Conservation (phyloP, 176 grass and related monocot genomes). For the Rhynchospora breviuscula region DNA sequence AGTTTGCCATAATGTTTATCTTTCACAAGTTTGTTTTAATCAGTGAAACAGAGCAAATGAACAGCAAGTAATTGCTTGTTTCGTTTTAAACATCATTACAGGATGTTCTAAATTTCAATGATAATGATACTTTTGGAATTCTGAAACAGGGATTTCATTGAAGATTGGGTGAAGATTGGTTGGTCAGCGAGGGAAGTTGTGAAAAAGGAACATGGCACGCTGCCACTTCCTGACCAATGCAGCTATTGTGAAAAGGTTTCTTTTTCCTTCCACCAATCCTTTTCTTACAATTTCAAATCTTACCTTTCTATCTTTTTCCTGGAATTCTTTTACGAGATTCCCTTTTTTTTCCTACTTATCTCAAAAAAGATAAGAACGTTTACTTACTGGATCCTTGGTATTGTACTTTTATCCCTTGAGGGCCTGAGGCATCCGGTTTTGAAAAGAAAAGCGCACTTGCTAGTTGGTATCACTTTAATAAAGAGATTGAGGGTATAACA, state of each 20-base stretch:
- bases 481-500: neutral
- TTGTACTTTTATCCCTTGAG: neutral
- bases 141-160: slow-evolving; percentile 30
- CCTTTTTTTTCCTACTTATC: neutral
- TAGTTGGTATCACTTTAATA: slow-evolving; percentile 8
- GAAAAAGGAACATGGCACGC: slow-evolving; percentile 14
- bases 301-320: neutral
- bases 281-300: neutral
- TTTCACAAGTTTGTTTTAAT: neutral
- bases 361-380: neutral
- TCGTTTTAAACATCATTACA: neutral
- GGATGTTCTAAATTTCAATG: neutral
- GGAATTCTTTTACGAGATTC: slow-evolving; percentile 1
- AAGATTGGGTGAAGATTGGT: slow-evolving; percentile 42
- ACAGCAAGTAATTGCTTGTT: neutral
- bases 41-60: neutral
- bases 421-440: neutral
- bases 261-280: neutral
- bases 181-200: slow-evolving; percentile 31
- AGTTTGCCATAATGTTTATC: neutral
- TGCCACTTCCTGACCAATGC: slow-evolving; percentile 31
- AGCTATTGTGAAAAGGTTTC: slow-evolving; percentile 42
- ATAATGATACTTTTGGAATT: neutral
- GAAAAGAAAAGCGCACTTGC: neutral
- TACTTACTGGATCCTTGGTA: neutral